These are phyloP conservation scores for Penicillium italicum DNA, from an alignment of 2,329 filamentous ascomycete genomes.

Conservation along the genomic window DNA sequence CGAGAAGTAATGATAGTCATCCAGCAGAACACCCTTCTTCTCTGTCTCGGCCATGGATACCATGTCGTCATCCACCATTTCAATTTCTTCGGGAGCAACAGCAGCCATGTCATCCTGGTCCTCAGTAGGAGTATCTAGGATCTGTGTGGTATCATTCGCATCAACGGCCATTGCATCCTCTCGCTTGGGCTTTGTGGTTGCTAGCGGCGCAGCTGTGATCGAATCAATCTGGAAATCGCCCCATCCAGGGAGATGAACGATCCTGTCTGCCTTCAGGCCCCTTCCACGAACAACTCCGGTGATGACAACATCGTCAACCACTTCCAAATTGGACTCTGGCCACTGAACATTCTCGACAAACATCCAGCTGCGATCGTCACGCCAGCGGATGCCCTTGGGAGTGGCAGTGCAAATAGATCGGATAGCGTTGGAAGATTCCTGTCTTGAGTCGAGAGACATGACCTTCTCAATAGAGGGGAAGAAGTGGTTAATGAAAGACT, in stretches of 20 bases:
- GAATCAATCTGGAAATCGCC: slow-evolving; percentile 89
- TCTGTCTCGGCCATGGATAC: slow-evolving; percentile 51
- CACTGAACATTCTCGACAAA: slow-evolving; percentile 78
- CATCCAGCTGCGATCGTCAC: slow-evolving; percentile 95
- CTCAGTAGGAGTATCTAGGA: slow-evolving; percentile 68
- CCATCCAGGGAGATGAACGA: slow-evolving; percentile 91
- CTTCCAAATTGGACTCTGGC: slow-evolving; percentile 51
- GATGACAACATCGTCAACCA: slow-evolving; percentile 61
- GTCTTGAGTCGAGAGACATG: slow-evolving; percentile 79
- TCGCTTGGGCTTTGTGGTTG: slow-evolving; percentile 51
- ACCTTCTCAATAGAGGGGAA: slow-evolving; percentile 90
- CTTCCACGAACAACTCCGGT: slow-evolving; percentile 84
- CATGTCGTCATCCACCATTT: slow-evolving; percentile 67
- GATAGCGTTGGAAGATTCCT: slow-evolving; percentile 88
- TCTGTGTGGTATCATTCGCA: slow-evolving; percentile 46
- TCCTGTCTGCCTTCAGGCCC: slow-evolving; percentile 80
- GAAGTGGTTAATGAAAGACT: slow-evolving; percentile 91
- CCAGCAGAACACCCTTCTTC: slow-evolving; percentile 84
- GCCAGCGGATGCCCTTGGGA: slow-evolving; percentile 92
- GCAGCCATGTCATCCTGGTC: slow-evolving; percentile 80
- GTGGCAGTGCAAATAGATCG: slow-evolving; percentile 86
- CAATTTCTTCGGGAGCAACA: slow-evolving; percentile 79
- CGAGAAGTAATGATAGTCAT: slow-evolving; percentile 97
- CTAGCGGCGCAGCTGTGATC: slow-evolving; percentile 72
- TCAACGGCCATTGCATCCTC: slow-evolving; percentile 67